Conservation (phyloP, 257 asterid genomes). For the Solanum sejunctum region DNA sequence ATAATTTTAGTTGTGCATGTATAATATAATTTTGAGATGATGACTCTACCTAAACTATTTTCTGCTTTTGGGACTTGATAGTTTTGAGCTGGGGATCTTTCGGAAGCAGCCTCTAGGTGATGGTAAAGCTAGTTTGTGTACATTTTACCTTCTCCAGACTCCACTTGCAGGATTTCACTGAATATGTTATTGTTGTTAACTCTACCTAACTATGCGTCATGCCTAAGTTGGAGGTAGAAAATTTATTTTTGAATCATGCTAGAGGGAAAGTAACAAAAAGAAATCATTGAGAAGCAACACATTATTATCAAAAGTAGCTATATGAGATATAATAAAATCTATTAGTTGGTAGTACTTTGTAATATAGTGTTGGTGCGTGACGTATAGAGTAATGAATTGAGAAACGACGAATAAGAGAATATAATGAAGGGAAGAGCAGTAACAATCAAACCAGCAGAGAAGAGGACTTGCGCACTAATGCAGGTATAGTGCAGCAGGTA, state of each 20-base stretch:
- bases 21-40: not conserved
- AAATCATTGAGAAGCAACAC: not conserved
- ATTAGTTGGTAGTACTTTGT: not conserved
- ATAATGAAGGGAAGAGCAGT: not conserved
- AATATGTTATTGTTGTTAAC: no score
- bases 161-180: no score
- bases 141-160: no score
- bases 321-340: not conserved
- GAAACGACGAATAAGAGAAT: not conserved
- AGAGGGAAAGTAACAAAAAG: no score
- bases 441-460: not conserved
- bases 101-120: no score
- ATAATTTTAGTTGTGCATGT: no score
- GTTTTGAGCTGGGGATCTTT: no score
- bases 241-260: not conserved
- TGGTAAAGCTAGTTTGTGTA: no score
- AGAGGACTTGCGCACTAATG: not conserved
- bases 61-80: no score
- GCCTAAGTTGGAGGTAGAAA: not conserved
- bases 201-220: not conserved
- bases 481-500: not conserved
- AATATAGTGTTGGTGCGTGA: not conserved
- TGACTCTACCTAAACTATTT: no score
- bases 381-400: not conserved
- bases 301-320: not conserved